Evolutionary conservation across 306 rosid genomes (phyloP).

Genomic region (Cicer arietinum): DNA sequence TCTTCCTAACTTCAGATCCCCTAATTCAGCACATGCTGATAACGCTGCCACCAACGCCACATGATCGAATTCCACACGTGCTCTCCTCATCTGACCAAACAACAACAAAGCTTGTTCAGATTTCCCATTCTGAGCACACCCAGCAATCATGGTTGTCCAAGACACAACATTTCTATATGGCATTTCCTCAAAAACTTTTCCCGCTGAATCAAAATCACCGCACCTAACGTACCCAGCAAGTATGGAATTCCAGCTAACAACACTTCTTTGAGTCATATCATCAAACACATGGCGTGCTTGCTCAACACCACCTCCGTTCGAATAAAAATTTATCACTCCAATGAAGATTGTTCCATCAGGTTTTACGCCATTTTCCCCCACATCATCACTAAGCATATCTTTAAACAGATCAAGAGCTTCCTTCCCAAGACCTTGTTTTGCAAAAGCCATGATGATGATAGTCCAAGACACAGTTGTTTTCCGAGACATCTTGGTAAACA

Average conservation of each 20-base stretch:
- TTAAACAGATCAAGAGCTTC: too few species aligned
- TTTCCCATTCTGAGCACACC: constrained; percentile 60
- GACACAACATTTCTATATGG: constrained; percentile 66
- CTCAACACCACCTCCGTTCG: too few species aligned
- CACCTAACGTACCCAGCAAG: constrained; percentile 62
- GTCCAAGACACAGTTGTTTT: too few species aligned
- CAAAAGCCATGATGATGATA: too few species aligned
- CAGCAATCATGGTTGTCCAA: constrained; percentile 74
- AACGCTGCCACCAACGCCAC: constrained; percentile 67
- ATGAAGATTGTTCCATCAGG: constrained; percentile 78
- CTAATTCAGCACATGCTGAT: constrained; percentile 74
- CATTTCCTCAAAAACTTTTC: constrained; percentile 59
- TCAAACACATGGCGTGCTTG: too few species aligned
- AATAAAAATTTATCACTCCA: constrained; percentile 40
- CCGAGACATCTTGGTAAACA: too few species aligned
- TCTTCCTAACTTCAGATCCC: constrained; percentile 67
- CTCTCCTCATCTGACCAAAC: constrained; percentile 72
- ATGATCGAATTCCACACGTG: constrained; percentile 63
- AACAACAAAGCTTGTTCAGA: constrained; percentile 59
- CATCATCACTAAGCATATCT: constrained; percentile 52
- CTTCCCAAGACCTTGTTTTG: too few species aligned
- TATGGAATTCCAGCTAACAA: constrained; percentile 52
- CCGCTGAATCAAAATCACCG: constrained; percentile 54
- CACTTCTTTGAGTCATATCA: too few species aligned
- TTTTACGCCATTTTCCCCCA: constrained; percentile 48